These are phyloP conservation scores for Stevia rebaudiana DNA, from an alignment of 140 eudicot species.

Conservation along the genomic window DNA sequence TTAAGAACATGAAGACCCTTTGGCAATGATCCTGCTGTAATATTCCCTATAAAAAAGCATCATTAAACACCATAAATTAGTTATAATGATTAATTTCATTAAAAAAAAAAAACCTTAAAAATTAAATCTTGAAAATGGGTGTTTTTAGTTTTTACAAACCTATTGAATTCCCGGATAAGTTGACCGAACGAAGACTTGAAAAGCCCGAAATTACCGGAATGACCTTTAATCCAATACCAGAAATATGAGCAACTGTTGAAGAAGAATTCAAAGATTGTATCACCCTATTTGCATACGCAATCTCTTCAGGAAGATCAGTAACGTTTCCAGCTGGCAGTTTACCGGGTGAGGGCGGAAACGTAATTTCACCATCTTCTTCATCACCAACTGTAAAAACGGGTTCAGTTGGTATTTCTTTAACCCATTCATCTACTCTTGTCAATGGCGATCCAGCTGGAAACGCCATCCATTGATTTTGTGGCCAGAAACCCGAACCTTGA, in stretches of 20 bases:
- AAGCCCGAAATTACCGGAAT: constrained; percentile 56
- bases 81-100: no score
- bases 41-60: constrained; percentile 49
- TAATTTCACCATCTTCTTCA: constrained; percentile 28
- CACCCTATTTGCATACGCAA: constrained; percentile 61
- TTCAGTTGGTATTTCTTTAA: constrained; percentile 44
- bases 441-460: constrained; percentile 48
- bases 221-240: constrained; percentile 66
- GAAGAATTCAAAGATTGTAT: constrained; percentile 72
- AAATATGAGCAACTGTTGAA: constrained; percentile 67
- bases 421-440: constrained; percentile 72
- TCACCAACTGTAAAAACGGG: constrained; percentile 15
- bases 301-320: constrained; percentile 51
- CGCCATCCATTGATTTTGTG: constrained; percentile 89
- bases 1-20: constrained; percentile 81
- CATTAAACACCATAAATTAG: neutral
- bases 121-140: neutral
- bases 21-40: constrained; percentile 73
- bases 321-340: constrained; percentile 18
- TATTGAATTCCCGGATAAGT: constrained; percentile 71
- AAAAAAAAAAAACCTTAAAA: neutral
- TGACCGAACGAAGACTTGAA: constrained; percentile 65
- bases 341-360: constrained; percentile 53
- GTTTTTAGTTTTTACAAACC: constrained; percentile 27
- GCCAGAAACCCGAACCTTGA: constrained; percentile 54